Evolutionary conservation across 139 green algal species (phyloP).

Genomic region (Coelastrella sp.): DNA sequence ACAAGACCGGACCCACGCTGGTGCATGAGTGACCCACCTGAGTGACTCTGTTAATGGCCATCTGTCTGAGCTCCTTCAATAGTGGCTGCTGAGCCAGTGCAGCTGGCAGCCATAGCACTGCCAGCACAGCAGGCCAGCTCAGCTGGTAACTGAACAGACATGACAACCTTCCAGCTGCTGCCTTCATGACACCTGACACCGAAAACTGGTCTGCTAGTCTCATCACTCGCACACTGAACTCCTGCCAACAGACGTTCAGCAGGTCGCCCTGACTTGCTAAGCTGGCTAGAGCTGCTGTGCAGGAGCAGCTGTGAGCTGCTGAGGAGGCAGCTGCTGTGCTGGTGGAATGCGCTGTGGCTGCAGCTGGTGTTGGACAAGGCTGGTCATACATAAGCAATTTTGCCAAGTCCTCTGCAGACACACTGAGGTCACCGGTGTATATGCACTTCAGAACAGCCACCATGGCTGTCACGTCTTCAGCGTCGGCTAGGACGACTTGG

Average conservation of each 20-base stretch:
- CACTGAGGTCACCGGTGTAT: neutral
- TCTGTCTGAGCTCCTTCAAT: constrained; percentile 8
- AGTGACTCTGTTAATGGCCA: constrained; percentile 22
- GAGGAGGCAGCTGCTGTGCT: neutral
- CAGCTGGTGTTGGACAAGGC: neutral
- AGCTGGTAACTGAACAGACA: constrained; percentile 37
- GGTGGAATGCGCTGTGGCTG: neutral
- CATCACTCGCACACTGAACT: constrained; percentile 12
- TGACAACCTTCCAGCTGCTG: neutral
- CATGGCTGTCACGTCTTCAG: constrained; percentile 1
- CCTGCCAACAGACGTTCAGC: neutral
- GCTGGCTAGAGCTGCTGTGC: neutral
- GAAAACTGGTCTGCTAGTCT: constrained; percentile 12
- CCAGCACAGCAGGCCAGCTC: constrained; percentile 7
- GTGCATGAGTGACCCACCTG: too few species aligned
- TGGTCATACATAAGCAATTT: too few species aligned
- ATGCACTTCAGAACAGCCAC: constrained; percentile 23
- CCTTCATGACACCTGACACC: neutral
- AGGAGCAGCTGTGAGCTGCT: neutral
- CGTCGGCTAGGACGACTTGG: neutral
- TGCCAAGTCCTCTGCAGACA: neutral
- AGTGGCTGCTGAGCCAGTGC: neutral
- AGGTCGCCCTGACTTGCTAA: neutral
- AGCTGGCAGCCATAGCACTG: constrained; percentile 29
- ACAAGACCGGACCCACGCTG: too few species aligned